Conservation (phyloP, 371 early-diverging fungal genomes). For the Saksenaea oblongispora region DNA sequence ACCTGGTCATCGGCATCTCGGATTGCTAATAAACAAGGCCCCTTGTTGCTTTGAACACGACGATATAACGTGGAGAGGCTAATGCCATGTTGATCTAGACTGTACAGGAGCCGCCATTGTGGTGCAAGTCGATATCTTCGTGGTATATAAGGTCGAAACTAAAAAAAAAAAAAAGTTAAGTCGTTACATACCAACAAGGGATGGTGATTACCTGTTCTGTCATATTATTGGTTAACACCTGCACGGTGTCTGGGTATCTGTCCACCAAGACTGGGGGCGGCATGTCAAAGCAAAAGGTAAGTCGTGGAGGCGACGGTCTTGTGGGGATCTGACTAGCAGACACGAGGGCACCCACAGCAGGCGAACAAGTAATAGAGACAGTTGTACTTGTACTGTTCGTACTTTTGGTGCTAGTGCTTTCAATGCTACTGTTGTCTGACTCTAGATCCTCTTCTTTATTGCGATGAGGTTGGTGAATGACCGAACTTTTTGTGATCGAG, state of each 20-base stretch:
- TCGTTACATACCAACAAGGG: background rate
- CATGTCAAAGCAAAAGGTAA: conserved; percentile 3
- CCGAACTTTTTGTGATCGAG: conserved; percentile 27
- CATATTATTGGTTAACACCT: conserved; percentile 46
- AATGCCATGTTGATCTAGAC: conserved; percentile 91
- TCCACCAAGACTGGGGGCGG: conserved; percentile 32
- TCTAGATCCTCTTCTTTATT: background rate
- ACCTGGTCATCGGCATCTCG: conserved; percentile 68
- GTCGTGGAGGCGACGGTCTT: background rate
- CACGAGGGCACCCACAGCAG: conserved; percentile 23
- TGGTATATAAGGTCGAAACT: conserved; percentile 54
- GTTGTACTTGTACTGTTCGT: background rate
- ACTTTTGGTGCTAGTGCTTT: background rate
- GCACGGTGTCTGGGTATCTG: conserved; percentile 51
- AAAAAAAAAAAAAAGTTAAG: conserved; percentile 2
- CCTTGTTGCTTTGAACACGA: conserved; percentile 55
- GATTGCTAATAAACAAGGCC: conserved; percentile 70
- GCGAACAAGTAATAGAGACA: conserved; percentile 4
- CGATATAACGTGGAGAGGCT: conserved; percentile 80
- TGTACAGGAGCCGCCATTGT: conserved; percentile 82
- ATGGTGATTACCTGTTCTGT: conserved; percentile 43
- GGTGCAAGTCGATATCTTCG: conserved; percentile 60
- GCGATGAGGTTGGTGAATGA: conserved; percentile 20
- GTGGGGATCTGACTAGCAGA: conserved; percentile 9
- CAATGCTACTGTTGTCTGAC: background rate